phyloP scores from a whole-genome alignment of 345 rosid species.

The Salix udensis region DNA sequence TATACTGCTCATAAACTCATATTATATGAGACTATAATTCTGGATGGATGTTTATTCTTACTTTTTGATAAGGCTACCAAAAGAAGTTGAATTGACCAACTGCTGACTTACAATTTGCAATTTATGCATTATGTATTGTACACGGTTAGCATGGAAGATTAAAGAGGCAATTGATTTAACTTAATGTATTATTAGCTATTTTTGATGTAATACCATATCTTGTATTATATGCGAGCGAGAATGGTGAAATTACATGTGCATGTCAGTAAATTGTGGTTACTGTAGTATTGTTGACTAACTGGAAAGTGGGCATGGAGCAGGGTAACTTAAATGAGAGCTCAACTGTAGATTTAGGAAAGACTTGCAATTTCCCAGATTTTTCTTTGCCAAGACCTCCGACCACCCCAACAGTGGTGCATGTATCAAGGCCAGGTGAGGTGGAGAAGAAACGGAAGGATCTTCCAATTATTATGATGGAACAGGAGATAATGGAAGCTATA shows the following conservation, averaged over 20 bases:
- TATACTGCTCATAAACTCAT: background rate
- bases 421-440: slow-evolving; percentile 64
- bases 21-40: background rate
- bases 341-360: slow-evolving; percentile 8
- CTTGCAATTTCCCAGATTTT: slow-evolving; percentile 21
- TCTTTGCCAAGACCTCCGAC: slow-evolving; percentile 31
- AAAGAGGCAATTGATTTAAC: background rate
- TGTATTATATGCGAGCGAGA: background rate
- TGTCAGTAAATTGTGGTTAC: background rate
- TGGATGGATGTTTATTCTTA: background rate
- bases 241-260: background rate
- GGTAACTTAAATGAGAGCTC: slow-evolving; percentile 26
- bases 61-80: background rate
- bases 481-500: slow-evolving; percentile 93
- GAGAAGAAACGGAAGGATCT: slow-evolving; percentile 74
- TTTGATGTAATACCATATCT: background rate
- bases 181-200: background rate
- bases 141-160: background rate
- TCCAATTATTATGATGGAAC: slow-evolving; percentile 97
- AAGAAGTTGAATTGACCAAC: background rate
- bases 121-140: background rate
- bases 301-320: slow-evolving; percentile 30
- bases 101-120: background rate
- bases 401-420: slow-evolving; percentile 61
- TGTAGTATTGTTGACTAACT: slow-evolving; percentile 7